Conservation (phyloP, 305 asterid genomes). For the Solanum aculeatissimum region DNA sequence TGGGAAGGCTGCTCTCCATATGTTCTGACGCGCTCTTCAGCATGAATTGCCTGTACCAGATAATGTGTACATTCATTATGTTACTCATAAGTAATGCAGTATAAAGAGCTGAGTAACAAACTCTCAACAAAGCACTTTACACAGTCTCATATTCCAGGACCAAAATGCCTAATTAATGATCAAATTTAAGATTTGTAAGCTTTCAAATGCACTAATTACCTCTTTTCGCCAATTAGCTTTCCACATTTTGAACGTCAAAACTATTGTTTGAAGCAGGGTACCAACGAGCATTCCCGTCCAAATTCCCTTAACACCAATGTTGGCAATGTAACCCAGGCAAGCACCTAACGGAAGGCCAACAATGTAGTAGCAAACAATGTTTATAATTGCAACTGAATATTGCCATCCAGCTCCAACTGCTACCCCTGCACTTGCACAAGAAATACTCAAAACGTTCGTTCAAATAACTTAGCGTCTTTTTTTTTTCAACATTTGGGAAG, state of each 20-base stretch:
- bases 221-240: slow-evolving; percentile 15
- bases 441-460: neutral
- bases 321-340: slow-evolving; percentile 15
- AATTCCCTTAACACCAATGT: slow-evolving; percentile 14
- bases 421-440: slow-evolving; percentile 11
- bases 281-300: slow-evolving; percentile 23
- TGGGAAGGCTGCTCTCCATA: neutral
- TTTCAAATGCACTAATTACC: neutral
- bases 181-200: neutral
- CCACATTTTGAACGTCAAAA: neutral
- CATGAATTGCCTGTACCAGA: slow-evolving; percentile 11
- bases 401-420: slow-evolving; percentile 35
- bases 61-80: neutral
- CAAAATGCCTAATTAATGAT: neutral
- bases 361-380: slow-evolving; percentile 6
- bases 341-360: slow-evolving; percentile 26
- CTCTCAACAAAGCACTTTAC: no score
- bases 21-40: slow-evolving; percentile 11
- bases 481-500: neutral
- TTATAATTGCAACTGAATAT: slow-evolving; percentile 15
- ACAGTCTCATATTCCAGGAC: neutral
- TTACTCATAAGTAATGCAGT: neutral
- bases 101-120: no score
- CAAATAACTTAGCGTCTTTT: neutral
- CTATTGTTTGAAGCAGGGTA: slow-evolving; percentile 16